Evolutionary conservation across 352 stramenopile species (phyloP), one percentile per base, ranked within the genome.

Genomic region (Phytophthora syringae): DNA sequence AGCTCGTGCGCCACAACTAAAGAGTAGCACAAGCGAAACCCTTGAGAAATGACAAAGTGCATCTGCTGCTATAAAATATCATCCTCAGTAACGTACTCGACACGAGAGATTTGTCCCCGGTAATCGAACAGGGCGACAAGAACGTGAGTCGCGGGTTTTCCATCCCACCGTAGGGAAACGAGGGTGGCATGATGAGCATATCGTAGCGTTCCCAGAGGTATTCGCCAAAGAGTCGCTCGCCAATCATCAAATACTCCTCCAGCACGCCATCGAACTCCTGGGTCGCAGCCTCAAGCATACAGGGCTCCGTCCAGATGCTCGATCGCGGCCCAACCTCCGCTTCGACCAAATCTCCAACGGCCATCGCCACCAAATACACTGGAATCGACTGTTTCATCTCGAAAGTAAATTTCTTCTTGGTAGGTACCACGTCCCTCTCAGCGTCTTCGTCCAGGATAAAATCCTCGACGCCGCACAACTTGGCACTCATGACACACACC

Each of bases 91-190:
- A 74, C 70, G 22, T 67, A 92, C 83, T 81, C 9, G 82, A 90
- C 49, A 82, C 84, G 5, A 94, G 74, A 3, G 87, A 95, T 40
- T 89, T 82, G 25, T 95, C 87, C 1, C 88, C 86, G n/a, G 79
- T 79, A 60, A 95, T 75, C 16, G 89, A 81, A 18, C 77, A 89
- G 32, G 85, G 88, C 22, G 88, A 94, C 50, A 92, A 71, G 49
- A 92, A 98, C 10, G 92, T 97, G 34, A 97, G 78, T 27, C 89
- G 83, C 9, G 93, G 93, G 75, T 98, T 98, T 74, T 99, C 98
- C 97, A 99, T 99, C n/a, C 97, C 98, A 32, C 98, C 98, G 73
- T 99, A 99, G 0, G 89, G 88, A 58, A 97, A 97, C n/a, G 82
- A 95, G 7, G 86, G 86, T 10, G 88, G 88, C 86, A 96, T 92